Percentiles rank a stretch among this genome's conserved stretches.
Evolutionary conservation across 2,329 filamentous ascomycete genomes (phyloP).

Genomic region (Calonectria multiphialidica): DNA sequence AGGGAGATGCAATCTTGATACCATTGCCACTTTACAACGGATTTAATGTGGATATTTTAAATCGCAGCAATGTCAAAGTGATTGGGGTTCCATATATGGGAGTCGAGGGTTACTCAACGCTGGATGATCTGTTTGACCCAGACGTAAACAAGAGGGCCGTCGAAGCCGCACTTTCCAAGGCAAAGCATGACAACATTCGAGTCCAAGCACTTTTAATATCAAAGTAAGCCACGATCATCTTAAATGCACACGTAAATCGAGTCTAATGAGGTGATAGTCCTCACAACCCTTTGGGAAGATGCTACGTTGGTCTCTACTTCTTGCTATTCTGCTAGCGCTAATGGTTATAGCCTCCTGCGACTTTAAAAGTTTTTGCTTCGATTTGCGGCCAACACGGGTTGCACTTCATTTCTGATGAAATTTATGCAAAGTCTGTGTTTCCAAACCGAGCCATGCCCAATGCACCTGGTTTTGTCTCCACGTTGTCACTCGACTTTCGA

Average conservation of each 20-base stretch:
- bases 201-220: background rate
- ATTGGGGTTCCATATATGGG: background rate
- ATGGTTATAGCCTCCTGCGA: background rate
- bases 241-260: background rate
- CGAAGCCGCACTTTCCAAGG: background rate
- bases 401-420: background rate
- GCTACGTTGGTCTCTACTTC: background rate
- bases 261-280: background rate
- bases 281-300: conserved; percentile 1
- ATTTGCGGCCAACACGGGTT: background rate
- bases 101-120: background rate
- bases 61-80: background rate
- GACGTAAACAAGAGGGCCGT: background rate
- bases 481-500: background rate
- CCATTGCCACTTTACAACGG: conserved; percentile 1
- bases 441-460: background rate
- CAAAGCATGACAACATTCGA: background rate
- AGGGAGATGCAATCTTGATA: background rate
- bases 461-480: background rate
- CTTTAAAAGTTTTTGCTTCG: background rate
- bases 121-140: background rate
- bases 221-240: background rate
- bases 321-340: background rate
- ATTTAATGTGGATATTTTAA: background rate
- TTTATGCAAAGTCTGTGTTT: conserved; percentile 3